Conservation (phyloP, 768 basidiomycete genomes). For the Serpula lacrymans region DNA sequence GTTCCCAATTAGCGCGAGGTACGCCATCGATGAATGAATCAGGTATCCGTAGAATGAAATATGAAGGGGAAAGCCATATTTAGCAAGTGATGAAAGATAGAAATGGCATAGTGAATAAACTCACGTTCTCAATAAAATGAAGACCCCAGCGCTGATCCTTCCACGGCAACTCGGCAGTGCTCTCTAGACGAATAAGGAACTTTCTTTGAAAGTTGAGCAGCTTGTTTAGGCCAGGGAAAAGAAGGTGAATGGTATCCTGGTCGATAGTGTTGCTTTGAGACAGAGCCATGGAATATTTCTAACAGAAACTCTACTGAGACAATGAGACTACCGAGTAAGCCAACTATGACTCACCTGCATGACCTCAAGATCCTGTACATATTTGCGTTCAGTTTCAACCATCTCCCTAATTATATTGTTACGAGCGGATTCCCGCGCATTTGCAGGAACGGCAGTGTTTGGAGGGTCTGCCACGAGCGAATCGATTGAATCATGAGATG, state of each 20-base stretch:
- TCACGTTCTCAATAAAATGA: conserved; percentile 78
- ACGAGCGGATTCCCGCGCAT: conserved; percentile 62
- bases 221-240: conserved; percentile 93
- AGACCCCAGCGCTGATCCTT: conserved; percentile 86
- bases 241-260: conserved; percentile 91
- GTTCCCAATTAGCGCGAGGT: conserved; percentile 39
- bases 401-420: conserved; percentile 85
- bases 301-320: conserved; percentile 15
- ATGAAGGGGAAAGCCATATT: conserved; percentile 43
- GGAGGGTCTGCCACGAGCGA: conserved; percentile 47
- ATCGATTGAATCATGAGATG: conserved; percentile 59
- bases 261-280: conserved; percentile 82
- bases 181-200: conserved; percentile 87
- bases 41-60: conserved; percentile 30
- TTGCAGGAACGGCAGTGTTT: conserved; percentile 38
- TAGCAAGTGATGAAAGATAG: conserved; percentile 31
- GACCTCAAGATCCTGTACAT: conserved; percentile 93
- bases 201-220: conserved; percentile 95
- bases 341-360: conserved; percentile 70
- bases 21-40: conserved; percentile 18
- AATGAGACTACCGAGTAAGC: conserved; percentile 5
- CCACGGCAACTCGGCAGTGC: conserved; percentile 79
- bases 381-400: conserved; percentile 93
- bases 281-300: conserved; percentile 89
- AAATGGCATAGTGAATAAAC: too few relatives aligned